Percentiles rank a stretch among this genome's conserved stretches.
phyloP scores from a whole-genome alignment of 129 eudicot genomes.

The Flaveria ramosissima region DNA sequence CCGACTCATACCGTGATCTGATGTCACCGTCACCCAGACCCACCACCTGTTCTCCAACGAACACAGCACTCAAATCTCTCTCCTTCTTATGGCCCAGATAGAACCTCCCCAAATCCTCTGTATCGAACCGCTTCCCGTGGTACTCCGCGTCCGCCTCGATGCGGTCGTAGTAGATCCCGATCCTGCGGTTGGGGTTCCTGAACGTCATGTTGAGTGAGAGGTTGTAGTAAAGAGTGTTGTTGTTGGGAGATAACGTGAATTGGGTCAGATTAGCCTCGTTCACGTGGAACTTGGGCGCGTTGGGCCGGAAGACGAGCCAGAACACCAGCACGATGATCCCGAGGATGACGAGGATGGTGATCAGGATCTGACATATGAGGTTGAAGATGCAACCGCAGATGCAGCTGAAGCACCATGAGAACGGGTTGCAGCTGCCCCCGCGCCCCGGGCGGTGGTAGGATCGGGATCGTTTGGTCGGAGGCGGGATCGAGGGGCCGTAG shows the following conservation, averaged over 20 bases:
- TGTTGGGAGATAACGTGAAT: slow-evolving; percentile 41
- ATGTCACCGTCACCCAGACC: slow-evolving; percentile 7
- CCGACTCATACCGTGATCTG: slow-evolving; percentile 14
- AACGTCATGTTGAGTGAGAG: slow-evolving; percentile 60
- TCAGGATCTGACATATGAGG: slow-evolving; percentile 56
- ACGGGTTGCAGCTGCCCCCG: slow-evolving; percentile 56
- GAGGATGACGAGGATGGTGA: slow-evolving; percentile 47
- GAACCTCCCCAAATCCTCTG: slow-evolving; percentile 21
- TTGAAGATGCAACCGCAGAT: slow-evolving; percentile 55
- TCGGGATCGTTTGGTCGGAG: slow-evolving; percentile 41
- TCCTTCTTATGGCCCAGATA: slow-evolving; percentile 39
- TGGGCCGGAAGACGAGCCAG: slow-evolving; percentile 70
- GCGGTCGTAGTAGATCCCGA: slow-evolving; percentile 68
- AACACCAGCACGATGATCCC: slow-evolving; percentile 43
- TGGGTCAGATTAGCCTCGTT: slow-evolving; percentile 57
- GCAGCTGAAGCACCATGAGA: slow-evolving; percentile 62
- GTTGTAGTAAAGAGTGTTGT: slow-evolving; percentile 62
- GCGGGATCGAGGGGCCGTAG: slow-evolving; percentile 71
- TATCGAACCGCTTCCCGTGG: slow-evolving; percentile 21
- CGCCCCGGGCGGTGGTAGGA: slow-evolving; percentile 54
- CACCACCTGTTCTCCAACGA: slow-evolving; percentile 16
- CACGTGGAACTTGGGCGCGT: slow-evolving; percentile 55
- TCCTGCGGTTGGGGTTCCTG: slow-evolving; percentile 63
- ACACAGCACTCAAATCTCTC: slow-evolving; percentile 15
- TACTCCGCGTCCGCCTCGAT: slow-evolving; percentile 53